phyloP scores from a whole-genome alignment of 306 rosid species.

The Betula pendula region DNA sequence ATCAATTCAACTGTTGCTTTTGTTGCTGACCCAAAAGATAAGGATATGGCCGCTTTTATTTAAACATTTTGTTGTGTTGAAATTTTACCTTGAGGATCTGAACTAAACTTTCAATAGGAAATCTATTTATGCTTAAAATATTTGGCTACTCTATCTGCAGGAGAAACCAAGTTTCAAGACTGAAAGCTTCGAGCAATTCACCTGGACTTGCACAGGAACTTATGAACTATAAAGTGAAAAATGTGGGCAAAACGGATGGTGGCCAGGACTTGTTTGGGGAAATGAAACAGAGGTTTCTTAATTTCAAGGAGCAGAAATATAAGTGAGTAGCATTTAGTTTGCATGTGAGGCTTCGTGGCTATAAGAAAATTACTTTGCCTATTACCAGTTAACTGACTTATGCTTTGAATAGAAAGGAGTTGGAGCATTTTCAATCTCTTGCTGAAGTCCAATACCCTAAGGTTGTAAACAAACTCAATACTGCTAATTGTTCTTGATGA shows the following conservation, averaged over 20 bases:
- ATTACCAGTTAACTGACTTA: constrained; percentile 11
- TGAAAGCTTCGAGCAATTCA: constrained; percentile 30
- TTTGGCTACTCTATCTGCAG: constrained; percentile 24
- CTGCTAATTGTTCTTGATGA: constrained; percentile 1
- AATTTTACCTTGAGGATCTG: constrained; percentile 3
- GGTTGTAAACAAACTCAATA: constrained; percentile 40
- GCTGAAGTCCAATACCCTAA: constrained; percentile 79
- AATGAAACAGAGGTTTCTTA: constrained; percentile 69
- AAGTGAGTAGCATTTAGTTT: constrained; percentile 50
- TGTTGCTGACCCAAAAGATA: neutral
- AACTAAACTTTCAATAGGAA: neutral
- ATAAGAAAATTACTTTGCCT: constrained; percentile 5
- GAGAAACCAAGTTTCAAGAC: constrained; percentile 29
- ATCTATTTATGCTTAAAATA: neutral
- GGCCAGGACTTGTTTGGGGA: constrained; percentile 50
- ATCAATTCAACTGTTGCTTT: constrained; percentile 3
- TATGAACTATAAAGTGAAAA: constrained; percentile 19
- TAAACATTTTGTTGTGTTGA: neutral
- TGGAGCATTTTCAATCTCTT: constrained; percentile 61
- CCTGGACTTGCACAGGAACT: constrained; percentile 25
- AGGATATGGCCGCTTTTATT: neutral
- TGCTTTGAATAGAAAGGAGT: constrained; percentile 58
- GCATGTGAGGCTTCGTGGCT: constrained; percentile 1
- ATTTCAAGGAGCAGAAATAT: constrained; percentile 63
- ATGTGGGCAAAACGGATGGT: constrained; percentile 32